Conservation (phyloP, 176 grass and related monocot genomes). For the Musa acuminata region DNA sequence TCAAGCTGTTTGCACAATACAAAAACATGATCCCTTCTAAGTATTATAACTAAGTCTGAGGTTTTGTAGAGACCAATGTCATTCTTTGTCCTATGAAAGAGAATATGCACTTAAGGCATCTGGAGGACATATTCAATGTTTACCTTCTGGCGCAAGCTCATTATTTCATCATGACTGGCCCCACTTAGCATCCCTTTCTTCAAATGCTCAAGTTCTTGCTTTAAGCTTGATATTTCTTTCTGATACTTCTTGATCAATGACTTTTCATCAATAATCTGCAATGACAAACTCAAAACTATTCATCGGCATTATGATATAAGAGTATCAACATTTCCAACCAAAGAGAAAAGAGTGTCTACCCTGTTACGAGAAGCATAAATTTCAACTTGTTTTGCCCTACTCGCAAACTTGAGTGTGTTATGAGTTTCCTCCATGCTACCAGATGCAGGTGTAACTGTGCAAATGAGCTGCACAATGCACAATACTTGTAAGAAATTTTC, state of each 20-base stretch:
- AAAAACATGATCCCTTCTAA: constrained; percentile 7
- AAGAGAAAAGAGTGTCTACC: constrained; percentile 35
- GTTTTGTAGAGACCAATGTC: neutral
- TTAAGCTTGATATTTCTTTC: constrained; percentile 84
- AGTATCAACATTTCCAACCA: constrained; percentile 6
- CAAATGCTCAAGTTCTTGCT: constrained; percentile 81
- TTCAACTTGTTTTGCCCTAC: constrained; percentile 91
- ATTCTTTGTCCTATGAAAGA: neutral
- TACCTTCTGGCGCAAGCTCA: constrained; percentile 78
- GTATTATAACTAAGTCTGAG: neutral
- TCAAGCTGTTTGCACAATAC: constrained; percentile 50
- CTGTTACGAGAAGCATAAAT: constrained; percentile 89
- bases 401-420: constrained; percentile 99
- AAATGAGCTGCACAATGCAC: constrained; percentile 65
- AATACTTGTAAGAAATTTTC: neutral
- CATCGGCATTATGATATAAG: constrained; percentile 7
- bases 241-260: constrained; percentile 99
- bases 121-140: neutral
- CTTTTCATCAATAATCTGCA: constrained; percentile 91
- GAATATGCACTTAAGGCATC: neutral
- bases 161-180: constrained; percentile 79
- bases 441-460: constrained; percentile 92
- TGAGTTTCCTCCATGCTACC: constrained; percentile 98
- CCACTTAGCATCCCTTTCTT: constrained; percentile 68
- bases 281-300: constrained; percentile 8